Percentiles rank a stretch among this genome's conserved stretches.
Evolutionary conservation across 257 asterid genomes (phyloP).

Genomic region (Penstemon barbatus): DNA sequence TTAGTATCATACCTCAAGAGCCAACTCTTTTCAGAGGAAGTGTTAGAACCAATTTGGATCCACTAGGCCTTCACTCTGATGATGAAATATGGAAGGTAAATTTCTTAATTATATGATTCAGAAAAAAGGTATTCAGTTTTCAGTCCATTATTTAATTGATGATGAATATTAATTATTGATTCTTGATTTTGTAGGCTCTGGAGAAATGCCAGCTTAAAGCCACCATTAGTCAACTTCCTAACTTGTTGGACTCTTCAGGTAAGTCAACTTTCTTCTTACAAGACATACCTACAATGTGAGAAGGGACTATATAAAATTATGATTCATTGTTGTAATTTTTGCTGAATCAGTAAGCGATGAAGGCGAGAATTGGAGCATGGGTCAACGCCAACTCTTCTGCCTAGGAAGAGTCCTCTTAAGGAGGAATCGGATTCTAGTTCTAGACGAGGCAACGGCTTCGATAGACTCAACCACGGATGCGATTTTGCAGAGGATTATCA

Average conservation of each 20-base stretch:
- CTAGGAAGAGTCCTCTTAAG: conserved; percentile 87
- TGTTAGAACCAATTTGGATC: conserved; percentile 57
- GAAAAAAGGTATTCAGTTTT: background rate
- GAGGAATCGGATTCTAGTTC: conserved; percentile 80
- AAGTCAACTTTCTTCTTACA: too few relatives aligned
- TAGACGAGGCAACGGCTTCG: conserved; percentile 96
- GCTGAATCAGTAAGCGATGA: conserved; percentile 71
- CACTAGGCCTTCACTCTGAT: conserved; percentile 61
- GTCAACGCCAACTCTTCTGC: conserved; percentile 90
- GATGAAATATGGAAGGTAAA: conserved; percentile 80
- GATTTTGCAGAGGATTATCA: conserved; percentile 66
- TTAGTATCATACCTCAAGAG: conserved; percentile 50
- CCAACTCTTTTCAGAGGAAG: conserved; percentile 36
- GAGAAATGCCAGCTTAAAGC: conserved; percentile 90
- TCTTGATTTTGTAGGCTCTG: conserved; percentile 58
- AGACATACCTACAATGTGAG: too few relatives aligned
- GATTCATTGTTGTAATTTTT: background rate
- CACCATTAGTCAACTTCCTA: conserved; percentile 56
- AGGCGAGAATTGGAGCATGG: conserved; percentile 98
- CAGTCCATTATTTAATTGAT: background rate
- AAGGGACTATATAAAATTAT: too few relatives aligned
- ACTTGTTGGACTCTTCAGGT: conserved; percentile 76
- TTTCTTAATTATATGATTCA: background rate
- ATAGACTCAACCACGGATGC: conserved; percentile 95
- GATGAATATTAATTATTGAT: too few relatives aligned